Evolutionary conservation across 257 asterid species (phyloP).

Genomic region (Capsicum pubescens): DNA sequence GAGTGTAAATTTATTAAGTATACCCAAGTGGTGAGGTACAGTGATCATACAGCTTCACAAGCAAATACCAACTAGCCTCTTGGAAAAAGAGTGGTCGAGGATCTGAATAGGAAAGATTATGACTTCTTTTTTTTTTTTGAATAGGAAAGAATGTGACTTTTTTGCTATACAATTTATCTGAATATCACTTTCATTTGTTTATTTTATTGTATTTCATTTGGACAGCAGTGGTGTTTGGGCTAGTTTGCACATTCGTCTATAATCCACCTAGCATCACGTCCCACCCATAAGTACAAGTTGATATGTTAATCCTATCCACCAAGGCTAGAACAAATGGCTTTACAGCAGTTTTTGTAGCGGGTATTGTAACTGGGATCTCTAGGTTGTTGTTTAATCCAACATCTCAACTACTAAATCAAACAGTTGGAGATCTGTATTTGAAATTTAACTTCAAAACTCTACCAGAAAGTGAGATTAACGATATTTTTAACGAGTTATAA

Average conservation of each 20-base stretch:
- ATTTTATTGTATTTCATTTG: too few relatives aligned
- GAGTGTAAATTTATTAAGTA: conserved; percentile 34
- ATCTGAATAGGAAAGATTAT: too few relatives aligned
- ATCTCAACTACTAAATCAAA: not conserved
- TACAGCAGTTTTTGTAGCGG: not conserved
- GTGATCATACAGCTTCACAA: not conserved
- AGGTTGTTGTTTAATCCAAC: not conserved
- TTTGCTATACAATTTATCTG: too few relatives aligned
- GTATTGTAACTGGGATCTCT: not conserved
- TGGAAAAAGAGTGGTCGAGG: not conserved
- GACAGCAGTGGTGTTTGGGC: not conserved
- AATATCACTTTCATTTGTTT: too few relatives aligned
- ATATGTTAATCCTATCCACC: not conserved
- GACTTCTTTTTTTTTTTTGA: too few relatives aligned
- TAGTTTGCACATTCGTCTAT: not conserved
- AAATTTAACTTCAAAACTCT: not conserved
- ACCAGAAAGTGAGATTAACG: not conserved
- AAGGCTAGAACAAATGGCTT: not conserved
- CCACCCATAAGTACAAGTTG: not conserved
- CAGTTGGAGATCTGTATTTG: not conserved
- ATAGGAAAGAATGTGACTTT: too few relatives aligned
- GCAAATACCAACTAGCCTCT: not conserved
- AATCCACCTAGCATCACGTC: not conserved
- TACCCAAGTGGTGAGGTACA: conserved; percentile 20
- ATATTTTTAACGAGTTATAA: not conserved